A percentile compares a stretch with the other conserved stretches of the same genome.
phyloP scores from a whole-genome alignment of 768 basidiomycete species.

The Lentinula raphanica region DNA sequence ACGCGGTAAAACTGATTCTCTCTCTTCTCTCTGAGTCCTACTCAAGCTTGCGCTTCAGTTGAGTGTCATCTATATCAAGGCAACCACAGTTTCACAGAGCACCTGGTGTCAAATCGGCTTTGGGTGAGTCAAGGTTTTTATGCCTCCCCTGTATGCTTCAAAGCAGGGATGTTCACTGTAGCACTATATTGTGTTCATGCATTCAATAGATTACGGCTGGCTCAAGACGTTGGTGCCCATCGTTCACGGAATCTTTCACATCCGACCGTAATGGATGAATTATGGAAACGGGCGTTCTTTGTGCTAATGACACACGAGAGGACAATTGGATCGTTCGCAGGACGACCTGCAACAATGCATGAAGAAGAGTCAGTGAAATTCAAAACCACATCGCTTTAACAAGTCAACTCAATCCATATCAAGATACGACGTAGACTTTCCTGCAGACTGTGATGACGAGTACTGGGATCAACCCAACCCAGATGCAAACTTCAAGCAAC shows the following conservation, averaged over 20 bases:
- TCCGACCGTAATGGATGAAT: slow-evolving; percentile 56
- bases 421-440: slow-evolving; percentile 72
- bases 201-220: slow-evolving; percentile 41
- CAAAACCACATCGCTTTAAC: too few relatives aligned
- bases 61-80: slow-evolving; percentile 41
- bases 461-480: slow-evolving; percentile 64
- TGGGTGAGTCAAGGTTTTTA: slow-evolving; percentile 27
- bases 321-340: slow-evolving; percentile 42
- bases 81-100: slow-evolving; percentile 45
- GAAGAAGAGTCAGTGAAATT: slow-evolving; percentile 76
- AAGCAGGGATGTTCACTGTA: slow-evolving; percentile 24
- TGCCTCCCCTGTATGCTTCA: too few relatives aligned
- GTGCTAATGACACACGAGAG: slow-evolving; percentile 36
- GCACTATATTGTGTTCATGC: not conserved
- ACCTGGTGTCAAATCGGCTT: slow-evolving; percentile 60
- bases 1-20: slow-evolving; percentile 42
- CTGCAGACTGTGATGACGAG: slow-evolving; percentile 60
- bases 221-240: slow-evolving; percentile 76
- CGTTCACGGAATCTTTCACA: slow-evolving; percentile 27
- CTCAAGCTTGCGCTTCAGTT: slow-evolving; percentile 30
- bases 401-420: too few relatives aligned
- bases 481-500: slow-evolving; percentile 58
- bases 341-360: slow-evolving; percentile 67
- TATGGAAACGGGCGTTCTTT: slow-evolving; percentile 73
- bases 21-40: not conserved